Conservation (phyloP, 208 protist genomes). For the Leishmania lainsoni region DNA sequence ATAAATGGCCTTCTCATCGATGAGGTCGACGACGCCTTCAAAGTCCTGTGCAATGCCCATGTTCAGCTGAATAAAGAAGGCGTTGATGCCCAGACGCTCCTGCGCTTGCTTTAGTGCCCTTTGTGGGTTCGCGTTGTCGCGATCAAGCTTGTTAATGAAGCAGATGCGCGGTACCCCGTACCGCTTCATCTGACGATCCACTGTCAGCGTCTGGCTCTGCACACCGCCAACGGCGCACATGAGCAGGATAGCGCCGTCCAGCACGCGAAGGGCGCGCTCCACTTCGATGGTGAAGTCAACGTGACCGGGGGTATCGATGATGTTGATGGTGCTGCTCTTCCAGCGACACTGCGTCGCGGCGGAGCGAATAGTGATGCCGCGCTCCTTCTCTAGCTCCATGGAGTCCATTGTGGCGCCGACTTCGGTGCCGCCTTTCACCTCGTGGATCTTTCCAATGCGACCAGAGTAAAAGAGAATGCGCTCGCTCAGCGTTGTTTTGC, state of each 20-base stretch:
- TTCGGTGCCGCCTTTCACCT: slow-evolving; percentile 98
- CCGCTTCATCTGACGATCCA: slow-evolving; percentile 99
- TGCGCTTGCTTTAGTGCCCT: slow-evolving; percentile 81
- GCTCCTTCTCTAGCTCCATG: slow-evolving; percentile 99
- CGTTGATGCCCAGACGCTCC: slow-evolving; percentile 96
- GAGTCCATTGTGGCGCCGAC: slow-evolving; percentile 99
- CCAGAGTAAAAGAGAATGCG: slow-evolving; percentile 98
- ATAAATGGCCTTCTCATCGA: slow-evolving; percentile 89
- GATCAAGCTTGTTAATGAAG: slow-evolving; percentile 99
- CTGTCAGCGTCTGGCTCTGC: slow-evolving; percentile 98
- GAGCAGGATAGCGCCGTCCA: slow-evolving; percentile 98
- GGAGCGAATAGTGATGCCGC: slow-evolving; percentile 99
- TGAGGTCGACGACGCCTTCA: slow-evolving; percentile 97
- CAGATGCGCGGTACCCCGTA: slow-evolving; percentile 98
- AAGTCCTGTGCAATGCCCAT: slow-evolving; percentile 96
- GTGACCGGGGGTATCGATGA: slow-evolving; percentile 99
- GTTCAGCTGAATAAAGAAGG: slow-evolving; percentile 96
- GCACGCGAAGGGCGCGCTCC: slow-evolving; percentile 97
- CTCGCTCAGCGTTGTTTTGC: slow-evolving; percentile 99
- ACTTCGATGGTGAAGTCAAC: slow-evolving; percentile 99
- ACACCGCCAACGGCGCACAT: slow-evolving; percentile 96
- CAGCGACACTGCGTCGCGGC: slow-evolving; percentile 98
- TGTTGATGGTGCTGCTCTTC: slow-evolving; percentile 97
- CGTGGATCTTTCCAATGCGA: slow-evolving; percentile 97
- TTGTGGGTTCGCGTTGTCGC: slow-evolving; percentile 92